These are phyloP conservation scores for Ceratocystis destructans DNA, from an alignment of 2,329 filamentous ascomycete species.

Conservation along the genomic window DNA sequence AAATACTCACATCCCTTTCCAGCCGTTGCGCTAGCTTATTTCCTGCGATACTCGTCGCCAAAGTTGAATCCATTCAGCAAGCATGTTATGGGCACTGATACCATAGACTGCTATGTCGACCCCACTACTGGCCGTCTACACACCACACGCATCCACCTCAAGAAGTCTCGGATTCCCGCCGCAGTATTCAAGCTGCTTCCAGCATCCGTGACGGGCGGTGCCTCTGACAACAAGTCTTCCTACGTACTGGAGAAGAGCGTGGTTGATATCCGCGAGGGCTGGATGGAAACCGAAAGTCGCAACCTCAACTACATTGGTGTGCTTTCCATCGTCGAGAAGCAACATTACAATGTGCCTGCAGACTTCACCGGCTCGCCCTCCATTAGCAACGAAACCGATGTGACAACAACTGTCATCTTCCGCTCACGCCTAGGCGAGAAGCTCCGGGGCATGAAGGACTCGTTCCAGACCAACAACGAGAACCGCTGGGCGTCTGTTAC, in stretches of 20 bases:
- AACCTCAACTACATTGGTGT: slow-evolving; percentile 76
- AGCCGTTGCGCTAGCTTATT: slow-evolving; percentile 77
- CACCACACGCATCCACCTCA: slow-evolving; percentile 67
- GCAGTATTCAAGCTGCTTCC: slow-evolving; percentile 66
- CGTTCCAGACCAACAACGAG: slow-evolving; percentile 29
- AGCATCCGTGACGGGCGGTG: slow-evolving; percentile 51
- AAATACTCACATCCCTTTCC: slow-evolving; percentile 70
- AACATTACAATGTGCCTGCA: slow-evolving; percentile 39
- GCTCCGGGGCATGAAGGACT: slow-evolving; percentile 41
- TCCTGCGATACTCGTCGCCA: slow-evolving; percentile 65
- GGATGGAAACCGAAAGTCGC: slow-evolving; percentile 68
- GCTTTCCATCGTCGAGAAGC: slow-evolving; percentile 62
- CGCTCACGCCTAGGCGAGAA: slow-evolving; percentile 58
- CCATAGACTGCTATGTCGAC: slow-evolving; percentile 61
- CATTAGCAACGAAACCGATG: slow-evolving; percentile 39
- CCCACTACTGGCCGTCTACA: slow-evolving; percentile 58
- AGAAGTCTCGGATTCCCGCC: slow-evolving; percentile 63
- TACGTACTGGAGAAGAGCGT: slow-evolving; percentile 72
- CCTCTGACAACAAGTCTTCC: slow-evolving; percentile 52
- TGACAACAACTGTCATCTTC: slow-evolving; percentile 61
- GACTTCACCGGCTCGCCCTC: slow-evolving; percentile 24
- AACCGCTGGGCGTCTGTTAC: slow-evolving; percentile 35
- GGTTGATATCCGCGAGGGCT: slow-evolving; percentile 65
- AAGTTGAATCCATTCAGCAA: slow-evolving; percentile 63
- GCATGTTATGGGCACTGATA: slow-evolving; percentile 73